Conservation (phyloP, 805 yeast species). For the Kuraishia capsulata region DNA sequence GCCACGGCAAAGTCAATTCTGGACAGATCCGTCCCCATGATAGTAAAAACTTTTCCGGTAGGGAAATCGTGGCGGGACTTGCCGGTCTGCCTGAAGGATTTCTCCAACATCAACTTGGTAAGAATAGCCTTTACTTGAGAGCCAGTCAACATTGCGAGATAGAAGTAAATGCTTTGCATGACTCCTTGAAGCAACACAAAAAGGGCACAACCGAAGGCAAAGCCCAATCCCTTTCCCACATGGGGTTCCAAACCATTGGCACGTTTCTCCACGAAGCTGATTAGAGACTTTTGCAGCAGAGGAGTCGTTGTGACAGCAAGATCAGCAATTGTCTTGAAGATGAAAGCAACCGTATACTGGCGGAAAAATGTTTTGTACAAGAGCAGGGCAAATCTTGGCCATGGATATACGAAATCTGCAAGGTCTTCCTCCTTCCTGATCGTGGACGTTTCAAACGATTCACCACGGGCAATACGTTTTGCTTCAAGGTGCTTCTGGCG, state of each 20-base stretch:
- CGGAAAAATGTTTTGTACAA: slow-evolving; percentile 39
- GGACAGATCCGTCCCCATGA: slow-evolving; percentile 74
- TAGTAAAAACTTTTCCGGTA: slow-evolving; percentile 62
- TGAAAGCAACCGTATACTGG: slow-evolving; percentile 30
- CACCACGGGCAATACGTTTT: slow-evolving; percentile 19
- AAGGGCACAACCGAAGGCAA: slow-evolving; percentile 59
- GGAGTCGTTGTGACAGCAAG: slow-evolving; percentile 49
- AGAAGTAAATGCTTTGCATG: slow-evolving; percentile 54
- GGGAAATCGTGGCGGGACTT: slow-evolving; percentile 56
- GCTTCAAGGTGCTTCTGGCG: slow-evolving; percentile 15
- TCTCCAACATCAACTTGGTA: slow-evolving; percentile 58
- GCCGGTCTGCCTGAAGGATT: slow-evolving; percentile 53
- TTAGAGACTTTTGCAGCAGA: slow-evolving; percentile 52
- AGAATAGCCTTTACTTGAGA: slow-evolving; percentile 62
- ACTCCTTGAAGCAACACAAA: slow-evolving; percentile 43
- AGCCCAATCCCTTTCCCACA: slow-evolving; percentile 64
- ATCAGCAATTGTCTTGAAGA: slow-evolving; percentile 35
- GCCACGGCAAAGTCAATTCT: slow-evolving; percentile 70
- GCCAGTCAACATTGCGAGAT: slow-evolving; percentile 52
- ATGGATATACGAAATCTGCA: slow-evolving; percentile 14
- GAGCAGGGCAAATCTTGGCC: slow-evolving; percentile 20
- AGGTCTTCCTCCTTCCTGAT: slow-evolving; percentile 11
- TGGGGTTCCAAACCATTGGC: slow-evolving; percentile 29
- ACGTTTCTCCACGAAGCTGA: slow-evolving; percentile 49
- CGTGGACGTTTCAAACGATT: slow-evolving; percentile 10